Evolutionary conservation across 2,329 filamentous ascomycete genomes (phyloP).

Genomic region (Hypoxylon sp.): DNA sequence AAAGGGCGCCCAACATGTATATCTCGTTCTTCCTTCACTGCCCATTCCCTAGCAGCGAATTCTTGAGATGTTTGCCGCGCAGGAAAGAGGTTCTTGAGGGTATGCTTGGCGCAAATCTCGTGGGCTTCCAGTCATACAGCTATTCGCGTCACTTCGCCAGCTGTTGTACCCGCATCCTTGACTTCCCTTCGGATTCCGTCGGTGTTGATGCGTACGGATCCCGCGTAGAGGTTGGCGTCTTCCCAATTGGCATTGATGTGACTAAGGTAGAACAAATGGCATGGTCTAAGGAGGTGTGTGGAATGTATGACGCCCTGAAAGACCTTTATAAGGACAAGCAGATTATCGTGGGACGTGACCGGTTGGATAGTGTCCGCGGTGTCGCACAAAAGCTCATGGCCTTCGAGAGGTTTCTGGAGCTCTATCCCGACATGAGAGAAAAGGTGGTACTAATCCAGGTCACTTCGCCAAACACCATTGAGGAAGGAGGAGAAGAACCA

Average conservation of each 20-base stretch:
- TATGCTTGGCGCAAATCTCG: slow-evolving; percentile 89
- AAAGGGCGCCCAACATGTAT: slow-evolving; percentile 89
- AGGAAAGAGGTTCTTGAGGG: slow-evolving; percentile 93
- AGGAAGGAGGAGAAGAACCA: slow-evolving; percentile 81
- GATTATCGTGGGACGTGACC: slow-evolving; percentile 93
- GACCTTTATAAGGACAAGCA: slow-evolving; percentile 90
- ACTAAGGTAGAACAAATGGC: slow-evolving; percentile 81
- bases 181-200: slow-evolving; percentile 87
- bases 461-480: slow-evolving; percentile 86
- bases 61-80: slow-evolving; percentile 87
- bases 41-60: slow-evolving; percentile 96
- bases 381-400: slow-evolving; percentile 97
- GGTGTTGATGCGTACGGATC: slow-evolving; percentile 91
- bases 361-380: slow-evolving; percentile 92
- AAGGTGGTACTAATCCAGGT: slow-evolving; percentile 96
- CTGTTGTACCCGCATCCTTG: slow-evolving; percentile 90
- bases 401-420: slow-evolving; percentile 91
- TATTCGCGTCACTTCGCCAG: slow-evolving; percentile 96
- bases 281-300: slow-evolving; percentile 77
- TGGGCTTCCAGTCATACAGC: slow-evolving; percentile 95
- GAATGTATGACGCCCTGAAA: slow-evolving; percentile 80
- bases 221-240: slow-evolving; percentile 91
- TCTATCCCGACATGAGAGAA: slow-evolving; percentile 91
- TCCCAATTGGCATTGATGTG: slow-evolving; percentile 96
- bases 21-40: slow-evolving; percentile 96